These are phyloP conservation scores for Naematelia encephala DNA, from an alignment of 768 basidiomycete genomes.

Conservation along the genomic window DNA sequence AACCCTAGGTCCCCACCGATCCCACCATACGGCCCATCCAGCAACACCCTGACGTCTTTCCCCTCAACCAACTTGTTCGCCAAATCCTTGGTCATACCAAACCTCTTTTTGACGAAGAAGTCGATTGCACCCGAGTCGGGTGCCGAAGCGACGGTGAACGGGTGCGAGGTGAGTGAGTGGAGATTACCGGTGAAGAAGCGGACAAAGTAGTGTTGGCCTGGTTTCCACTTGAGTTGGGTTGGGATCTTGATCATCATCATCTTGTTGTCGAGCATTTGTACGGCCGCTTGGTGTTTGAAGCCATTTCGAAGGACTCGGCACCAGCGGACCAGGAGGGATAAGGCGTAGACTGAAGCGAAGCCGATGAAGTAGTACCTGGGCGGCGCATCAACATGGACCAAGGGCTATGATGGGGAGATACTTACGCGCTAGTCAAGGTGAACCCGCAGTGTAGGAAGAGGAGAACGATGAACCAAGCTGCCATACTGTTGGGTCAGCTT, in stretches of 20 bases:
- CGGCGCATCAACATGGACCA: neutral
- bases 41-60: slow-evolving; percentile 41
- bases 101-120: slow-evolving; percentile 44
- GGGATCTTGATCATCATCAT: slow-evolving; percentile 31
- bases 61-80: slow-evolving; percentile 45
- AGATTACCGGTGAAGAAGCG: slow-evolving; percentile 41
- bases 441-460: slow-evolving; percentile 2
- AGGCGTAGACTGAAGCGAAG: slow-evolving; percentile 44
- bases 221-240: slow-evolving; percentile 43
- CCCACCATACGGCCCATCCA: slow-evolving; percentile 30
- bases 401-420: neutral
- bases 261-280: slow-evolving; percentile 38
- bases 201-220: slow-evolving; percentile 50
- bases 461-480: too few relatives aligned
- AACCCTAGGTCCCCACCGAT: neutral
- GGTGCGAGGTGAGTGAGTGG: slow-evolving; percentile 48
- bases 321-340: slow-evolving; percentile 38
- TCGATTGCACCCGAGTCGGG: slow-evolving; percentile 39
- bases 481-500: too few relatives aligned
- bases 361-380: slow-evolving; percentile 22
- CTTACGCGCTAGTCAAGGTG: slow-evolving; percentile 8
- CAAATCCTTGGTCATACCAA: slow-evolving; percentile 18
- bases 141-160: slow-evolving; percentile 47
- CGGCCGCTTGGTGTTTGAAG: slow-evolving; percentile 33
- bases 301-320: slow-evolving; percentile 3